Conservation (phyloP, 257 asterid genomes). For the Scutellaria galericulata region DNA sequence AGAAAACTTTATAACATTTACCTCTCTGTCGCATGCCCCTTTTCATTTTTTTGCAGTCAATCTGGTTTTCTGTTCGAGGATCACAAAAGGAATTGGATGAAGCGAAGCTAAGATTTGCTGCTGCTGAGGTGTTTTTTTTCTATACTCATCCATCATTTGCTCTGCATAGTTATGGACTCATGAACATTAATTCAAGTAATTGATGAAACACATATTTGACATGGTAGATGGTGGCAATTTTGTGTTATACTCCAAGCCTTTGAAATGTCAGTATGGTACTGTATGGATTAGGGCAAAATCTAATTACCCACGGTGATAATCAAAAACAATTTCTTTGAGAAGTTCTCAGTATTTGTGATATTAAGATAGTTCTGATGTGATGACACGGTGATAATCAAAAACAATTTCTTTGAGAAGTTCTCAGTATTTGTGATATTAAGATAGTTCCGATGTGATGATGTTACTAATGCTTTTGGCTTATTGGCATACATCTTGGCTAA, state of each 20-base stretch:
- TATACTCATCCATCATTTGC: slow-evolving; percentile 7
- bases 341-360: not conserved
- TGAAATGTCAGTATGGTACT: not conserved
- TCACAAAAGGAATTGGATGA: slow-evolving; percentile 86
- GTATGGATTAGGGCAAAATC: slow-evolving; percentile 14
- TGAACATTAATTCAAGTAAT: not conserved
- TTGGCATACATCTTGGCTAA: not conserved
- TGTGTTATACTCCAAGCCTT: slow-evolving; percentile 1
- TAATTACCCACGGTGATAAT: not conserved
- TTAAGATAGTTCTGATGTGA: slow-evolving; percentile 6
- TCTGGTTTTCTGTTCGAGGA: slow-evolving; percentile 83
- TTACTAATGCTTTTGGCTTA: slow-evolving; percentile 7
- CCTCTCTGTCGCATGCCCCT: not conserved
- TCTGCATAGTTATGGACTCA: slow-evolving; percentile 6
- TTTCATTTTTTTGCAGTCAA: slow-evolving; percentile 58
- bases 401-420: not conserved
- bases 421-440: not conserved
- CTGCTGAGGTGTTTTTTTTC: slow-evolving; percentile 75
- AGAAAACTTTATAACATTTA: not conserved
- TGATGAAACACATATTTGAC: not conserved
- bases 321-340: not conserved
- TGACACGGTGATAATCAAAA: not conserved
- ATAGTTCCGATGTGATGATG: not conserved
- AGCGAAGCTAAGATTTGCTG: slow-evolving; percentile 93
- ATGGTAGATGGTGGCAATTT: not conserved